These are phyloP conservation scores for Hirschfeldia incana DNA, from an alignment of 345 rosid species.

Conservation along the genomic window DNA sequence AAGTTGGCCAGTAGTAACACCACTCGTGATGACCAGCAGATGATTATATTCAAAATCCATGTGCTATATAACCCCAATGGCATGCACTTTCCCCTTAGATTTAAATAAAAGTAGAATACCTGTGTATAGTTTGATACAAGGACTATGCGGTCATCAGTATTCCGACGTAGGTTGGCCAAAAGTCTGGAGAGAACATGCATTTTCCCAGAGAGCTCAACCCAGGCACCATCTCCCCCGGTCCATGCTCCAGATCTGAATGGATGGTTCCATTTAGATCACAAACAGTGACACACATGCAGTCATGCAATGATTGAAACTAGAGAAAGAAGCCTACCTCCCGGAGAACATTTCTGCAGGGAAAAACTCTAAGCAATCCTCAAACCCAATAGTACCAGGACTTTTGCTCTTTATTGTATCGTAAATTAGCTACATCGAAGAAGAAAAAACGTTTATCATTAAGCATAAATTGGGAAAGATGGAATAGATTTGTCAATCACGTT, in stretches of 20 bases:
- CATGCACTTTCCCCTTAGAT: conserved; percentile 13
- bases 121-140: conserved; percentile 98
- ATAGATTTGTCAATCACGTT: background rate
- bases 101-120: conserved; percentile 45
- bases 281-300: conserved; percentile 10
- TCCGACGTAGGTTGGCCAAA: conserved; percentile 74
- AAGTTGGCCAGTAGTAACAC: conserved; percentile 3
- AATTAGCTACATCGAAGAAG: conserved; percentile 65
- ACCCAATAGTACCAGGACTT: conserved; percentile 80
- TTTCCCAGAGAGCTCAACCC: conserved; percentile 99
- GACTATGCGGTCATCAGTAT: conserved; percentile 90
- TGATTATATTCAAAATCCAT: conserved; percentile 18
- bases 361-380: conserved; percentile 80
- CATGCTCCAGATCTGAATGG: conserved; percentile 83
- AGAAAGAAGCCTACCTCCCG: conserved; percentile 61
- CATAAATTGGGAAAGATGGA: background rate
- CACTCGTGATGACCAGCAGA: conserved; percentile 7
- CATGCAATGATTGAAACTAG: conserved; percentile 4
- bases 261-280: conserved; percentile 25
- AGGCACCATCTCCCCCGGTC: conserved; percentile 93
- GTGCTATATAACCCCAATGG: conserved; percentile 6
- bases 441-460: conserved; percentile 2
- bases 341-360: conserved; percentile 96
- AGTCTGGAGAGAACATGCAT: conserved; percentile 95
- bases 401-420: conserved; percentile 80